Conservation (phyloP, 1,284 basidiomycete species). For the Boletus calvinii region DNA sequence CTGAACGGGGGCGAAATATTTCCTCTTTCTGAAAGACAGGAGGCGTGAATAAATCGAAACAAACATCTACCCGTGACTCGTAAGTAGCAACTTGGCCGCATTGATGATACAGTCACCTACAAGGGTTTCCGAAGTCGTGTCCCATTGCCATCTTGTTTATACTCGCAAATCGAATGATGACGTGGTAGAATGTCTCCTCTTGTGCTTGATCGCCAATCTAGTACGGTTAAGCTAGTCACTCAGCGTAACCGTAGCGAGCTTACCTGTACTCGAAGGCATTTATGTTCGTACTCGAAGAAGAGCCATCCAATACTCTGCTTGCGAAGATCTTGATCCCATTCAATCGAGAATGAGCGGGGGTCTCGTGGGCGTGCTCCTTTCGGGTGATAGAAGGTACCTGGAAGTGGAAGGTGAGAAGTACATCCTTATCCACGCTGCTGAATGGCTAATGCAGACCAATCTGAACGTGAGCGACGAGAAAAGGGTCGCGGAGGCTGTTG, state of each 20-base stretch:
- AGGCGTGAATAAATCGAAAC: conserved; percentile 62
- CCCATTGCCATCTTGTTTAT: conserved; percentile 61
- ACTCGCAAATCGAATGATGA: conserved; percentile 55
- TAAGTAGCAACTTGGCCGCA: conserved; percentile 7
- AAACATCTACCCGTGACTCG: conserved; percentile 46
- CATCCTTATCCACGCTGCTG: neutral
- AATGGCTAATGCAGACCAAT: conserved; percentile 46
- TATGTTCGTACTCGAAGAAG: conserved; percentile 63
- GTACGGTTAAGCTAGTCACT: neutral
- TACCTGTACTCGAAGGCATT: conserved; percentile 58
- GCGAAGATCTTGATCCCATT: conserved; percentile 52
- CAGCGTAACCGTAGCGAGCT: conserved; percentile 11
- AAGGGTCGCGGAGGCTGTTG: conserved; percentile 41
- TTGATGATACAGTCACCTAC: conserved; percentile 26
- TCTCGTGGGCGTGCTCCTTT: conserved; percentile 33
- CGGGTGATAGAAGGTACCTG: conserved; percentile 34
- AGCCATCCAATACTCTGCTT: conserved; percentile 50
- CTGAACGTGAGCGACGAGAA: conserved; percentile 59
- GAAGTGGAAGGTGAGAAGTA: conserved; percentile 1
- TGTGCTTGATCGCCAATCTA: conserved; percentile 56
- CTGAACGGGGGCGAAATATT: conserved; percentile 51
- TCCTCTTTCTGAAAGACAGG: conserved; percentile 59
- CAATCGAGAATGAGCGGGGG: conserved; percentile 59
- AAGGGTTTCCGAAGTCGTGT: conserved; percentile 47
- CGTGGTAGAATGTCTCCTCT: conserved; percentile 48